These are phyloP conservation scores for Hevea brasiliensis DNA, from an alignment of 345 rosid genomes.

Conservation along the genomic window DNA sequence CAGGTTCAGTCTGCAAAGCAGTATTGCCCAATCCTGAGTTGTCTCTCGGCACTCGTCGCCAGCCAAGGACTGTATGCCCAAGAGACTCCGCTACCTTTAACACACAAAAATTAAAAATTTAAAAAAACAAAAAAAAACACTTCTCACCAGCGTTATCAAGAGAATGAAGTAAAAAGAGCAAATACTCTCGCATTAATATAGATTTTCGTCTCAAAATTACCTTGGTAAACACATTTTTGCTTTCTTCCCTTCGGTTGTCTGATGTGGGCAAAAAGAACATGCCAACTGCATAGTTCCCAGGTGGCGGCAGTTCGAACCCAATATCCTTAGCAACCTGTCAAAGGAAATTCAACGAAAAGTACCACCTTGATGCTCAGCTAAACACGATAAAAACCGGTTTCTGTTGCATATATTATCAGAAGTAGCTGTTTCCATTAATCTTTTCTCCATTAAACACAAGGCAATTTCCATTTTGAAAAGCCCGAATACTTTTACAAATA, in stretches of 20 bases:
- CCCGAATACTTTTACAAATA: not conserved
- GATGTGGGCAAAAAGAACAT: constrained; percentile 92
- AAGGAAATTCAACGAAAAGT: constrained; percentile 4
- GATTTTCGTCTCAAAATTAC: constrained; percentile 31
- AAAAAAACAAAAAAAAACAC: not conserved
- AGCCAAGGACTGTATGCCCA: constrained; percentile 90
- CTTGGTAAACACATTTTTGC: constrained; percentile 86
- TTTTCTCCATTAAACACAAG: not conserved
- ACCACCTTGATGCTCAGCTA: not conserved
- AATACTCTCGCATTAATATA: not conserved
- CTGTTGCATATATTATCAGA: not conserved
- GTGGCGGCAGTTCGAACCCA: constrained; percentile 81
- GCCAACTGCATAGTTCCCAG: constrained; percentile 89
- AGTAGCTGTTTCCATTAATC: not conserved
- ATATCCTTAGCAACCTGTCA: constrained; percentile 60
- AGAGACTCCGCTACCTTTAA: constrained; percentile 90
- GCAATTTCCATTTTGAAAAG: not conserved
- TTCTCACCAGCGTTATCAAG: not conserved
- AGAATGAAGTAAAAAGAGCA: not conserved
- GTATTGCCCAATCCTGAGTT: constrained; percentile 77
- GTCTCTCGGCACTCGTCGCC: constrained; percentile 91
- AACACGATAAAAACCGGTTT: not conserved
- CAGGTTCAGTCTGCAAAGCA: constrained; percentile 91
- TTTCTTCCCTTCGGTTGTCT: constrained; percentile 65
- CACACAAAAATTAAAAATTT: too few species aligned